Evolutionary conservation across 495 filamentous ascomycete genomes (phyloP).

Genomic region (Lasiosphaeria ovina): DNA sequence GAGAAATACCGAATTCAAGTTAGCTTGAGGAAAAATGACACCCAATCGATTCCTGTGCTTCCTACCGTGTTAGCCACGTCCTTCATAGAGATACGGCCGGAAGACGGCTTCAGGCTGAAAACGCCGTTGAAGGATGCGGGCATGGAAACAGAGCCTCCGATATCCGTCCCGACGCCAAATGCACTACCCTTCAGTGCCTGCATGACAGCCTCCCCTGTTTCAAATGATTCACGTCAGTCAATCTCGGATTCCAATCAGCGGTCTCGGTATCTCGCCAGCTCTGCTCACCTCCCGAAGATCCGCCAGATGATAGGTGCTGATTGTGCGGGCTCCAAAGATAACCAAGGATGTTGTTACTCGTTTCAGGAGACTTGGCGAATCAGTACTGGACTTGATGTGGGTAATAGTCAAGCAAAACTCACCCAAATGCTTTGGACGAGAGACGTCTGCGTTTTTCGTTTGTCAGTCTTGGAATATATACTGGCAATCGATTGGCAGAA

Average conservation of each 20-base stretch:
- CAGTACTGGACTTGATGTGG: neutral
- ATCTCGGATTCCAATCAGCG: neutral
- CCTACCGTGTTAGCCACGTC: conserved; percentile 46
- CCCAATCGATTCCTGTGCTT: neutral
- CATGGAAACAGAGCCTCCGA: conserved; percentile 64
- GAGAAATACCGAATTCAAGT: neutral
- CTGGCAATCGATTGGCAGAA: no score
- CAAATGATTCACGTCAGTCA: neutral
- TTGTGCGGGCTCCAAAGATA: conserved; percentile 64
- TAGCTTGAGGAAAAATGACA: neutral
- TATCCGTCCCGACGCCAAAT: conserved; percentile 67
- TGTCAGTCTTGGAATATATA: neutral
- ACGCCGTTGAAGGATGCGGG: conserved; percentile 65
- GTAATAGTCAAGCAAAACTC: neutral
- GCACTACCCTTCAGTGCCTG: conserved; percentile 56
- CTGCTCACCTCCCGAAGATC: conserved; percentile 53
- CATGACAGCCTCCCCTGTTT: conserved; percentile 60
- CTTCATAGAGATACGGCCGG: conserved; percentile 53
- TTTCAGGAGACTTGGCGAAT: conserved; percentile 29
- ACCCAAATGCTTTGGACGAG: conserved; percentile 18
- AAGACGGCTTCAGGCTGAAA: conserved; percentile 63
- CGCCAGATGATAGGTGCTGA: conserved; percentile 57
- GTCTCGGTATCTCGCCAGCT: neutral
- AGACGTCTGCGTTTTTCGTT: conserved; percentile 9
- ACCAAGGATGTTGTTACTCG: conserved; percentile 65